Conservation (phyloP, 768 basidiomycete genomes). For the Auricularia sp. region DNA sequence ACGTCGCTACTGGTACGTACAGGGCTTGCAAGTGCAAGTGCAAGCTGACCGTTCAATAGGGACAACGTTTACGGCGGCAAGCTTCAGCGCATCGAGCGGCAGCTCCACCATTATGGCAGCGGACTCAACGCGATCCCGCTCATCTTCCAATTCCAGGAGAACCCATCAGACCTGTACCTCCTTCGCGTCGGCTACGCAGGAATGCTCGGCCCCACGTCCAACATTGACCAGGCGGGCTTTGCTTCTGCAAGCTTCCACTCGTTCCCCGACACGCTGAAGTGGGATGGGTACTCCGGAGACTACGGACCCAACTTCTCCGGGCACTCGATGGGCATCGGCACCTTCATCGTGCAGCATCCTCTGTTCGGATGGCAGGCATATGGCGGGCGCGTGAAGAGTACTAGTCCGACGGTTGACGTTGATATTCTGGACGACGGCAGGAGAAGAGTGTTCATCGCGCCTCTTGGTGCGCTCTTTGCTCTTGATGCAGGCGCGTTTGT, state of each 20-base stretch:
- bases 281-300: slow-evolving; percentile 50
- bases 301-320: slow-evolving; percentile 53
- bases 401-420: slow-evolving; percentile 23
- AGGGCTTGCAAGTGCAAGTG: not conserved
- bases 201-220: slow-evolving; percentile 40
- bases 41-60: slow-evolving; percentile 21
- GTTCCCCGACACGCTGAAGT: slow-evolving; percentile 44
- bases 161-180: slow-evolving; percentile 39
- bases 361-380: slow-evolving; percentile 55
- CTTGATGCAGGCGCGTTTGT: slow-evolving; percentile 46
- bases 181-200: slow-evolving; percentile 45
- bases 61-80: slow-evolving; percentile 50
- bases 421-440: slow-evolving; percentile 39
- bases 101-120: slow-evolving; percentile 50
- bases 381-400: slow-evolving; percentile 36
- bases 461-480: slow-evolving; percentile 34
- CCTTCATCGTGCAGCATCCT: slow-evolving; percentile 38
- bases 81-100: slow-evolving; percentile 42
- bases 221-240: slow-evolving; percentile 49
- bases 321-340: slow-evolving; percentile 37
- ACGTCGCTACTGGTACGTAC: slow-evolving; percentile 39
- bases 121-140: slow-evolving; percentile 47
- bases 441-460: slow-evolving; percentile 41
- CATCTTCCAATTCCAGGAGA: slow-evolving; percentile 35
- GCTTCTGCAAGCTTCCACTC: slow-evolving; percentile 52